Base-by-base conservation (phyloP, 306 rosid species). In the Quercus glauca region DNA sequence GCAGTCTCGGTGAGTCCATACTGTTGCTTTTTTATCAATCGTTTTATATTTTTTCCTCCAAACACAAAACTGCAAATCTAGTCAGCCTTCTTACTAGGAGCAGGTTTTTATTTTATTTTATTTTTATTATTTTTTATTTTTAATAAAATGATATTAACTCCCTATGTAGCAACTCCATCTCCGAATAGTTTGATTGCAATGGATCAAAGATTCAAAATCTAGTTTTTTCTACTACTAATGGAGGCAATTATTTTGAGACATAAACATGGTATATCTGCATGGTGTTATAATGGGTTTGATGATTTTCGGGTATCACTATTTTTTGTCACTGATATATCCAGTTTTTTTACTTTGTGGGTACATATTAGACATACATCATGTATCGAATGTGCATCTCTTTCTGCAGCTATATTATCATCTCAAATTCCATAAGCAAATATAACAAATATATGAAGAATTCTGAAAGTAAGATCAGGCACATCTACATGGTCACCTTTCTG, bases 1-100 rank as follows among this genome's bases (percentile, higher is more conserved):
- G 99, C 99, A 55, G 87, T 94, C 75, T 94, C 99, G 25, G 99
- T 94, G 81, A 91, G 93, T 88, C 82, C 55, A 67, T 49, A 49
- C 76, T 79, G 28, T 41, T 60, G 69, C 60, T 31, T 71, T 15
- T 23, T 18, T 8, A 56, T 29, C 60, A 43, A 5, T 59, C 78
- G 1, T 58, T 12, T 76, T 35, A 43, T 79, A 55, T 14, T 45
- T 58, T 43, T 43, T 56, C 55, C 75, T 83, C 73, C 67, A 73
- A 52, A 23, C 28, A 28, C 11, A 18, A 63, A 14, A 5, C 29
- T 28, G 52, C 12, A 58, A 73, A 61, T 23, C 3, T 3, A 25
- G 23, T 35, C 49, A 12, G 65, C 18, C 20, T 37, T 73, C 53
- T 52, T 41, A 37, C 26, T 64, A 20, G 13, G 25, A 31, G 69